A percentile compares a stretch with the other conserved stretches of the same genome.
Conservation (phyloP, 192 early-diverging fungal genomes). For the Backusella liffmaniae region DNA sequence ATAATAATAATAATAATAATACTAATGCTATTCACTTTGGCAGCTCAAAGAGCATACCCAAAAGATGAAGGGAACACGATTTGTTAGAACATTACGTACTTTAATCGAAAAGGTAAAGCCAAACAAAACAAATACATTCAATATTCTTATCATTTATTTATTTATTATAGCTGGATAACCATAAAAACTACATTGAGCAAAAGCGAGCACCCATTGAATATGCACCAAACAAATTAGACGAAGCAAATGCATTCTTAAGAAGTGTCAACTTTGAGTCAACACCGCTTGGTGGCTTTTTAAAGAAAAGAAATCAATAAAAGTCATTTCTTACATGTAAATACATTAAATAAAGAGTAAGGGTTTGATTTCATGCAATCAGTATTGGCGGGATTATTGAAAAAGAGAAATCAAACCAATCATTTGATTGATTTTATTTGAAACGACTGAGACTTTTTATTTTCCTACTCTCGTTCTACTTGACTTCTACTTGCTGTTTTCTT, state of each 20-base stretch:
- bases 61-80: slow-evolving; percentile 65
- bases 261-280: slow-evolving; percentile 27
- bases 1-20: neutral
- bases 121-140: neutral
- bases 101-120: slow-evolving; percentile 71
- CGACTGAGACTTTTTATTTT: neutral
- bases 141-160: neutral
- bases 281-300: slow-evolving; percentile 33
- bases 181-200: slow-evolving; percentile 72
- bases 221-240: slow-evolving; percentile 51
- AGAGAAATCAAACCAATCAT: slow-evolving; percentile 5
- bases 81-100: slow-evolving; percentile 76
- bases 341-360: neutral
- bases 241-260: slow-evolving; percentile 34
- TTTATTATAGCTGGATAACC: slow-evolving; percentile 69
- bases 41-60: slow-evolving; percentile 76
- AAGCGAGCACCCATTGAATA: slow-evolving; percentile 68
- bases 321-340: too few species aligned
- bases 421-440: neutral
- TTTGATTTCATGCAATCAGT: neutral
- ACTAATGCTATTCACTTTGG: too few species aligned
- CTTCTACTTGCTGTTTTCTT: neutral
- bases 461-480: neutral
- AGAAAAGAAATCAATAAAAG: slow-evolving; percentile 24
- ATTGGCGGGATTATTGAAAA: neutral